Conservation (phyloP, 139 green algal species). For the Tetradesmus obliquus region DNA sequence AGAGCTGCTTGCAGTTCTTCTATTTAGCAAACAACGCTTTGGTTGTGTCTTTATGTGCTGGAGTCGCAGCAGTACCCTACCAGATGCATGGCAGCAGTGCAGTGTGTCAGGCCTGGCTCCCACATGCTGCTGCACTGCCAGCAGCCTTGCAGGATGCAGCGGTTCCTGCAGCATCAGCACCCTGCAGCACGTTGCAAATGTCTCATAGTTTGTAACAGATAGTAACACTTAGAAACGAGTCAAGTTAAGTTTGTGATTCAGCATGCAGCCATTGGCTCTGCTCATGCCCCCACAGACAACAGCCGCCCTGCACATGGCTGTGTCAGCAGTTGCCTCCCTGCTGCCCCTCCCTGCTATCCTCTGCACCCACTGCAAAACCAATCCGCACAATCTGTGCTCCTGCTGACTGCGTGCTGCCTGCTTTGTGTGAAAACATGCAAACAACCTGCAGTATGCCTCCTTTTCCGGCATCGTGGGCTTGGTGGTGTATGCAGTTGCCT, state of each 20-base stretch:
- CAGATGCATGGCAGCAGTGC: not conserved
- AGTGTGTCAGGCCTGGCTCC: not conserved
- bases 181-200: too few relatives aligned
- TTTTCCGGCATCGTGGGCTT: constrained; percentile 76
- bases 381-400: too few relatives aligned
- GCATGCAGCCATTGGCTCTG: too few relatives aligned
- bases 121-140: not conserved
- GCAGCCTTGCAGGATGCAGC: not conserved
- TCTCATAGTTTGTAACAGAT: too few relatives aligned
- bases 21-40: not conserved
- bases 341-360: not conserved
- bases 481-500: constrained; percentile 75
- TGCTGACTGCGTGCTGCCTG: too few relatives aligned
- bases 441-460: constrained; percentile 50
- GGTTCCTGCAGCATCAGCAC: not conserved
- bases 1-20: not conserved
- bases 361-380: too few relatives aligned
- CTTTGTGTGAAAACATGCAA: too few relatives aligned
- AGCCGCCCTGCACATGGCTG: too few relatives aligned
- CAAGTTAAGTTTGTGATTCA: too few relatives aligned
- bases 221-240: too few relatives aligned
- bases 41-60: not conserved
- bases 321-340: not conserved
- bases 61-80: not conserved
- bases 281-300: too few relatives aligned